Conservation (phyloP, 257 asterid genomes). For the Jacaranda mimosifolia region DNA sequence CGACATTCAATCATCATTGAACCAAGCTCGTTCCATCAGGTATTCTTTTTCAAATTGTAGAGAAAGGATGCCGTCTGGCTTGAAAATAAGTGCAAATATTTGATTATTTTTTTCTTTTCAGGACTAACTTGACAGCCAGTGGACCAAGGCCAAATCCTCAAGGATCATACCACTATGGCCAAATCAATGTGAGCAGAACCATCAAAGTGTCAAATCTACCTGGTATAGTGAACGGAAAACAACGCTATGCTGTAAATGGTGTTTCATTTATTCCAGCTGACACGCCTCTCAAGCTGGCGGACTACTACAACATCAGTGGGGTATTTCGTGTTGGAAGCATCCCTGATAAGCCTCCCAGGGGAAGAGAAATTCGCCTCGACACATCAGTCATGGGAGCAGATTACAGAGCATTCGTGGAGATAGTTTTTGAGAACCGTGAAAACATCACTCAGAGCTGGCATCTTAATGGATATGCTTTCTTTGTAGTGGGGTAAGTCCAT, state of each 20-base stretch:
- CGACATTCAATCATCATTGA: constrained; percentile 54
- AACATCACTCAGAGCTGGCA: constrained; percentile 66
- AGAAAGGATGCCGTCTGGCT: too few species aligned
- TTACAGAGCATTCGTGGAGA: constrained; percentile 65
- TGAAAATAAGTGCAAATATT: neutral
- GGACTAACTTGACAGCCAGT: constrained; percentile 79
- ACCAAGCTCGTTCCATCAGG: constrained; percentile 81
- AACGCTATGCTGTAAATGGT: constrained; percentile 68
- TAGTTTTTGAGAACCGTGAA: constrained; percentile 73
- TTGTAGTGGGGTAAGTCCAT: constrained; percentile 66
- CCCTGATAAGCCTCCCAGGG: constrained; percentile 49
- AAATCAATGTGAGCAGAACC: constrained; percentile 56
- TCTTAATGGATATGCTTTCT: constrained; percentile 82
- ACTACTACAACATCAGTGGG: constrained; percentile 63
- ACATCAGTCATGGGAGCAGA: constrained; percentile 73
- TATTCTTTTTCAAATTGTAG: constrained; percentile 4
- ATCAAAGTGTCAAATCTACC: constrained; percentile 50
- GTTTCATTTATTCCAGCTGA: constrained; percentile 66
- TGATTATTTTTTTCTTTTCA: constrained; percentile 24
- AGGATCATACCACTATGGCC: constrained; percentile 87
- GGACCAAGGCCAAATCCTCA: constrained; percentile 91
- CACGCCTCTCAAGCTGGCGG: constrained; percentile 83
- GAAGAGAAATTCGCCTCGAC: constrained; percentile 44
- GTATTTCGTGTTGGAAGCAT: constrained; percentile 71
- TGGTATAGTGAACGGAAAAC: constrained; percentile 49